Evolutionary conservation across 177 flowering plant genomes (phyloP), one percentile per base, ranked within the genome.

Genomic region (Vitis hybrid): DNA sequence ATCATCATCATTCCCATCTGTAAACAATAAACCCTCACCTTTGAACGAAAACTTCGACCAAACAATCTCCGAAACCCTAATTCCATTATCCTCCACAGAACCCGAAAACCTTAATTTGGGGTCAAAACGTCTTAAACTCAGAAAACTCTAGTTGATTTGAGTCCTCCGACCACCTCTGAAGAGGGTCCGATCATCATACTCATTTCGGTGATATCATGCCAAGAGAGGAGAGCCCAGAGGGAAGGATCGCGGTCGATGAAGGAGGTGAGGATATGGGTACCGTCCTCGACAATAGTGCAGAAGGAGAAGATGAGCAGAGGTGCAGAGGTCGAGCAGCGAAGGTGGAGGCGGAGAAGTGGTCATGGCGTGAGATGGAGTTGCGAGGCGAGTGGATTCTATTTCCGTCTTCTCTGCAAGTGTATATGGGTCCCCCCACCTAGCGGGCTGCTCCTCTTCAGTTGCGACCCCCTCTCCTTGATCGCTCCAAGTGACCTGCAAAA

Each of bases 221-320:
- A 91, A 55, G 92, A 86, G 80, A 93, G 83, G 51, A 90, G 83
- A 69, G 97, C 71, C 60, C 72, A 82, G 55, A 90, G 73, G 6
- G 92, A 85, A 8, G 98, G 92, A 70, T 95, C 92, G 14, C 81
- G 82, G 64, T 95, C 97, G 83, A 93, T 81, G 85, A 87, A 87
- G 72, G 97, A 73, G 51, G 92, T 84, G 82, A 93, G 80, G 72
- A 79, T 64, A 70, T 69, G 74, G 77, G 93, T 75, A 2, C 89
- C 91, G 71, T 72, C 78, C 57, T 90, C 97, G 74, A 91, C 89
- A 65, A 85, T 59, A 64, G 84, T 73, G 10, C 90, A 88, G 85
- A 92, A 92, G 69, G 87, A 82, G 87, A 90, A 79, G 75, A 93
- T 75, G 66, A 93, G 83, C 72, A 90, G 73, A 6, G 97, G 87